Evolutionary conservation across 23 red algal genomes (phyloP).

Genomic region (Rhodosorus marinus): DNA sequence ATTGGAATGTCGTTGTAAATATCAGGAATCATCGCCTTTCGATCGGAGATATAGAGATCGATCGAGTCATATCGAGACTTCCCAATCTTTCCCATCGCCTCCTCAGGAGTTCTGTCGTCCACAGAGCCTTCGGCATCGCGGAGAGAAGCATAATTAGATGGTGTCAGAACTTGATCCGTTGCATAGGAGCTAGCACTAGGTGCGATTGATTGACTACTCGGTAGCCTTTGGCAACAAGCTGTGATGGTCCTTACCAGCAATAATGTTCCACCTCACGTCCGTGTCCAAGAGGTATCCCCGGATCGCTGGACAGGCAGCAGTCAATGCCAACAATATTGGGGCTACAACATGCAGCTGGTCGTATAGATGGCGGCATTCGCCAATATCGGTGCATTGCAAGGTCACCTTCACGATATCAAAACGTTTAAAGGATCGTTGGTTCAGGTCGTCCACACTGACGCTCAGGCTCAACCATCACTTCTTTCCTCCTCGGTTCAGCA

Average conservation of each 20-base stretch:
- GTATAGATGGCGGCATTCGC: constrained; percentile 81
- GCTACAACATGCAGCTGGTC: constrained; percentile 96
- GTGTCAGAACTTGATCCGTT: no score
- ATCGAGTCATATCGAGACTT: constrained; percentile 92
- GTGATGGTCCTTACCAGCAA: constrained; percentile 19
- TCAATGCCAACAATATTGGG: constrained; percentile 90
- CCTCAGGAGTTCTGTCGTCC: constrained; percentile 73
- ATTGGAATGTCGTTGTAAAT: constrained; percentile 77
- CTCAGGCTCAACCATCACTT: no score
- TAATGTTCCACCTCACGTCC: constrained; percentile 79
- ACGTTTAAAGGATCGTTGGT: no score
- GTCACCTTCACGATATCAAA: no score
- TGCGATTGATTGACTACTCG: no score
- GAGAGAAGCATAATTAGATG: not conserved
- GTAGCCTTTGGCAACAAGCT: not conserved
- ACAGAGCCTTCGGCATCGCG: no score
- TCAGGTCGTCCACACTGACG: no score
- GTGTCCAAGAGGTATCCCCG: constrained; percentile 65
- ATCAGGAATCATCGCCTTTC: constrained; percentile 17
- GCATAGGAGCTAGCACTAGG: no score
- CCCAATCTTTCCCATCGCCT: constrained; percentile 14
- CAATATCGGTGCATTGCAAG: constrained; percentile 61
- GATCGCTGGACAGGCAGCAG: constrained; percentile 69
- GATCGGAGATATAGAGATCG: constrained; percentile 55
- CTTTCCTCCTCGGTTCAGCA: no score